Conservation (phyloP, 352 stramenopile species). For the Blastocystis sp. region DNA sequence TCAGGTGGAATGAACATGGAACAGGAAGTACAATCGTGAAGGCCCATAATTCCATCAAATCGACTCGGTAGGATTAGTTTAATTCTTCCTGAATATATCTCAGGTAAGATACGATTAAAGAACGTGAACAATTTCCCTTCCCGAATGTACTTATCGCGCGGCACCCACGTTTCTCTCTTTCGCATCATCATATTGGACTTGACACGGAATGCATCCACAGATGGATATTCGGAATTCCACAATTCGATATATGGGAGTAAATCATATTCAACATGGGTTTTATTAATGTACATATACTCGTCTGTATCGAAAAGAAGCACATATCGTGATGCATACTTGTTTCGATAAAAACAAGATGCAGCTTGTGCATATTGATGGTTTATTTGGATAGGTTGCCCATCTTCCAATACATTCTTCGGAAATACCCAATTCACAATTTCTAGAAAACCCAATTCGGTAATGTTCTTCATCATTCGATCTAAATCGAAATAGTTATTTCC, state of each 20-base stretch:
- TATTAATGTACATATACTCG: conserved; percentile 3
- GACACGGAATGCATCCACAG: not conserved
- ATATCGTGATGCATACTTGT: conserved; percentile 8
- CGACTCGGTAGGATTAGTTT: not conserved
- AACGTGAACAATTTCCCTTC: not conserved
- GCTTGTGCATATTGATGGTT: not conserved
- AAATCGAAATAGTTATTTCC: not conserved
- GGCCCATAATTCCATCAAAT: not conserved
- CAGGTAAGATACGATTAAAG: not conserved
- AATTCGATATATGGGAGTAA: not conserved
- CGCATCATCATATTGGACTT: not conserved
- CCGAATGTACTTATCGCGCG: not conserved
- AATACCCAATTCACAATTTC: not conserved
- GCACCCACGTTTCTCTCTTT: not conserved
- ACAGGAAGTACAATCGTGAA: not conserved
- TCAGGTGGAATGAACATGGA: not conserved
- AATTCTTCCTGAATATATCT: not conserved
- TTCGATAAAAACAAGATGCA: conserved; percentile 35
- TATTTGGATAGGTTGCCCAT: not conserved
- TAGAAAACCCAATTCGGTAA: not conserved
- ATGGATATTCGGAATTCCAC: not conserved
- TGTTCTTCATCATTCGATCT: not conserved
- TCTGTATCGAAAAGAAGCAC: conserved; percentile 3
- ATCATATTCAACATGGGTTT: not conserved
- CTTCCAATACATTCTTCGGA: not conserved